Evolutionary conservation across 139 green algal species (phyloP).

Genomic region (Trebouxia sp.): DNA sequence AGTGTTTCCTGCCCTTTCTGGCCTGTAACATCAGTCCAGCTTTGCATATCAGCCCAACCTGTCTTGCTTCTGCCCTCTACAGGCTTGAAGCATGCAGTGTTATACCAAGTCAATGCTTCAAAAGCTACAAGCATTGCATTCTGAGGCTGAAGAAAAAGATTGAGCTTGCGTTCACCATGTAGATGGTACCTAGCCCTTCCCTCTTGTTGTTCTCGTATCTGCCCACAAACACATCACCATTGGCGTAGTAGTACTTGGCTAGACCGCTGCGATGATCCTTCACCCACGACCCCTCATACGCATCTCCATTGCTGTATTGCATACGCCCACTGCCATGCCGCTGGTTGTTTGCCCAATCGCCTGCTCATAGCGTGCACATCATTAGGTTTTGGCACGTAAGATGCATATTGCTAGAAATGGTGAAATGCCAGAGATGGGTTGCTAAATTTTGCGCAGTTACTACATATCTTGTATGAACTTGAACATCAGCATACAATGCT

Average conservation of each 20-base stretch:
- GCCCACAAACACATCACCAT: constrained; percentile 21
- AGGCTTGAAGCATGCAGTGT: no score
- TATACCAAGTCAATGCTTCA: no score
- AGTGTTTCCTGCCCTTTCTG: constrained; percentile 21
- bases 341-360: not conserved
- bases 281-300: constrained; percentile 11
- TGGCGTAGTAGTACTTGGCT: constrained; percentile 1
- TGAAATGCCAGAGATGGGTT: not conserved
- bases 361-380: not conserved
- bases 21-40: not conserved
- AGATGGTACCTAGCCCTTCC: constrained; percentile 13
- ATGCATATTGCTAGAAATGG: not conserved
- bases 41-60: not conserved
- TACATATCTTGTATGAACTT: no score
- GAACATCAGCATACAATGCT: no score
- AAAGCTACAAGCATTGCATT: no score
- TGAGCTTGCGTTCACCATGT: not conserved
- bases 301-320: constrained; percentile 24
- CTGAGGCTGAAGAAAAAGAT: not conserved
- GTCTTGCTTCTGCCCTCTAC: no score
- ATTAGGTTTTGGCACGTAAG: not conserved
- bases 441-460: no score
- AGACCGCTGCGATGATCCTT: constrained; percentile 8
- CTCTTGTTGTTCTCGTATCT: constrained; percentile 9
- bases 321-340: constrained; percentile 18